These are phyloP conservation scores for Tricholoma matsutake DNA, from an alignment of 768 basidiomycete genomes.

Conservation along the genomic window DNA sequence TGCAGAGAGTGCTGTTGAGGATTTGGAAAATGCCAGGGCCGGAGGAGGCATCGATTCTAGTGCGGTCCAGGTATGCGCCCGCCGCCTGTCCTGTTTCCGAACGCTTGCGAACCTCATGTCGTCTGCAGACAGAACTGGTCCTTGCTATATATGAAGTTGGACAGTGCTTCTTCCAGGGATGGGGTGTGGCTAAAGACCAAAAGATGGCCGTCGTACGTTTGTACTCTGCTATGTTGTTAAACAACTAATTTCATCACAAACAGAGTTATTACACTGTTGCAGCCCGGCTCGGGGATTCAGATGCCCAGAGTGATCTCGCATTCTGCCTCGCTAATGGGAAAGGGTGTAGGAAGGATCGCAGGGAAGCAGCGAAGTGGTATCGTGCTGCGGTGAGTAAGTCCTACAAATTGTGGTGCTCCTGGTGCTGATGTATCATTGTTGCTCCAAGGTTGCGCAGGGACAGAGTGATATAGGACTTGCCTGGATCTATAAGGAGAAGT, in stretches of 20 bases:
- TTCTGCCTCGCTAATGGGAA: slow-evolving; percentile 86
- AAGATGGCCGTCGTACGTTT: slow-evolving; percentile 81
- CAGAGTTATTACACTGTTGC: slow-evolving; percentile 85
- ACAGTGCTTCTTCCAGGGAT: slow-evolving; percentile 90
- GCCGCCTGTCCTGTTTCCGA: neutral
- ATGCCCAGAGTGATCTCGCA: slow-evolving; percentile 83
- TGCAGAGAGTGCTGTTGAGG: slow-evolving; percentile 75
- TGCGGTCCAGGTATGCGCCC: slow-evolving; percentile 47
- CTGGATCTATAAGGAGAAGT: slow-evolving; percentile 93
- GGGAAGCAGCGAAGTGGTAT: slow-evolving; percentile 88
- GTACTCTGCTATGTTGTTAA: neutral
- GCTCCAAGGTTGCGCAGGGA: slow-evolving; percentile 52
- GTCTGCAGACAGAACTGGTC: slow-evolving; percentile 67
- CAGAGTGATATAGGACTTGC: slow-evolving; percentile 80
- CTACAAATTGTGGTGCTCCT: neutral
- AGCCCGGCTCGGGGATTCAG: slow-evolving; percentile 78
- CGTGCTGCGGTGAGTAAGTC: slow-evolving; percentile 64
- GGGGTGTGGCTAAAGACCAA: slow-evolving; percentile 85
- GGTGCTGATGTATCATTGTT: slow-evolving; percentile 2
- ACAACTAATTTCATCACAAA: neutral
- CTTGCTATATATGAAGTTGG: slow-evolving; percentile 91
- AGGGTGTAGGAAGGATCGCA: slow-evolving; percentile 86
- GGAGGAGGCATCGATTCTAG: slow-evolving; percentile 45
- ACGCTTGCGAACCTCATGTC: neutral
- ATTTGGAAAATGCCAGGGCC: slow-evolving; percentile 62